Base-by-base conservation (phyloP, 441 rosid species). In the Theobroma grandiflorum region DNA sequence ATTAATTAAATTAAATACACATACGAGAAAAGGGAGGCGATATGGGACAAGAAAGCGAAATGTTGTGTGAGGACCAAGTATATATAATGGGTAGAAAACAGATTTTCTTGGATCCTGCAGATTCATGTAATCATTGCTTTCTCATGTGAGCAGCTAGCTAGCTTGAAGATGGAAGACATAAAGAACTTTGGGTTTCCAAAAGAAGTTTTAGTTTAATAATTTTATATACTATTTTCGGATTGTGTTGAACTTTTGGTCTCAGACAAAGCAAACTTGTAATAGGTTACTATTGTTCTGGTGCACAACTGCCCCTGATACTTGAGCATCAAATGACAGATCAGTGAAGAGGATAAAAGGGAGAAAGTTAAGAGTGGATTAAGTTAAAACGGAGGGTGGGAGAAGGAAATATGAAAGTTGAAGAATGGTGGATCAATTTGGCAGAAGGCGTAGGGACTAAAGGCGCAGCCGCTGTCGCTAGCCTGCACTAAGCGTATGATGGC, bases 391-490 rank as follows among this genome's bases (percentile, higher is more conserved):
- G 10, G 52, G n/a, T 61, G 71, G 82, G 11, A 63, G 78, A 79
- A 70, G 64, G 45, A 63, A 59, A 59, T 20, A 57, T 22, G 38
- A 65, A 65, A 62, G 79, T 31, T 43, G 42, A 68, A 61, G 43
- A 47, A 45, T 31, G 70, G 68, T 43, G 38, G 77, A 73, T 72
- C 45, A 37, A 73, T n/a, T 37, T 9, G 45, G 52, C 15, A 76
- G 59, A 62, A 12, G 43, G 61, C 71, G 79, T 81, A 78, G 88
- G 86, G 82, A 82, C 86, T 72, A 53, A 58, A 66, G 64, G 71
- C 74, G 71, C 12, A 75, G 79, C 80, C 87, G 47, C n/a, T 78
- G 73, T 82, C 86, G 76, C 22, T 69, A 64, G 83, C 67, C 83
- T 80, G 82, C 67, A 53, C 50, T 58, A 26, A 59, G 73, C 53